Conservation (phyloP, 163 green algal genomes). For the Scenedesmus sp. region DNA sequence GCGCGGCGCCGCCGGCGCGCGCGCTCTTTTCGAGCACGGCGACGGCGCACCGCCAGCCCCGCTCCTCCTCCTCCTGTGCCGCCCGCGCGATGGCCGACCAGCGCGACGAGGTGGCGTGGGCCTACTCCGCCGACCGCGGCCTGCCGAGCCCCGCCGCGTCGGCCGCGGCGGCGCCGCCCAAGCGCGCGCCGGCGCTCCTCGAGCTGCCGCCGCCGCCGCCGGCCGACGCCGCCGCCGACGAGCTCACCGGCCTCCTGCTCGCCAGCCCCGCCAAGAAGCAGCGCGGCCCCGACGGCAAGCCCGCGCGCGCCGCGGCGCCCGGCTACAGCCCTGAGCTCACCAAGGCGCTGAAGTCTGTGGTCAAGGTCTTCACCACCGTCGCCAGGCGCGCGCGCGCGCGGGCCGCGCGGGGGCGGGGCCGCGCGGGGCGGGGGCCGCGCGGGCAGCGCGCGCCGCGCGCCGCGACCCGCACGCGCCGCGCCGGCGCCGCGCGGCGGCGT, state of each 20-base stretch:
- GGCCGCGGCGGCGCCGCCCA: background rate
- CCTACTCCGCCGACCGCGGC: background rate
- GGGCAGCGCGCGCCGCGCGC: too few relatives aligned
- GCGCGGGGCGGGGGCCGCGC: too few relatives aligned
- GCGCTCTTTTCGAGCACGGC: too few relatives aligned
- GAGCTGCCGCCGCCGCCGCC: too few relatives aligned
- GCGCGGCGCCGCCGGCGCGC: too few relatives aligned
- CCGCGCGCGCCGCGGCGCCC: background rate
- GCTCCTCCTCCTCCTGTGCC: too few relatives aligned
- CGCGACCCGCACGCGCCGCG: too few relatives aligned
- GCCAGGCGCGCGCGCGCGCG: too few relatives aligned
- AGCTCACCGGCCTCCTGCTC: slow-evolving; percentile 25
- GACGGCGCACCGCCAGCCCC: too few relatives aligned
- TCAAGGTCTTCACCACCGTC: slow-evolving; percentile 63
- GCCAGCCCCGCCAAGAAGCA: slow-evolving; percentile 21
- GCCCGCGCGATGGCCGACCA: slow-evolving; percentile 8
- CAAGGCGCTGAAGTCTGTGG: slow-evolving; percentile 53
- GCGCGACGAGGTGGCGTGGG: slow-evolving; percentile 1
- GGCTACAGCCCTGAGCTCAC: slow-evolving; percentile 39
- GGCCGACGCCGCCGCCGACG: too few relatives aligned
- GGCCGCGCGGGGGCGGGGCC: too few relatives aligned
- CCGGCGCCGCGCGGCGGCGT: too few relatives aligned
- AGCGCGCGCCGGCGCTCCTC: background rate
- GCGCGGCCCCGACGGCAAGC: background rate
- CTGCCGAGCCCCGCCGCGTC: background rate